Evolutionary conservation across 495 filamentous ascomycete species (phyloP).

Genomic region (Parathielavia hyrcaniae): DNA sequence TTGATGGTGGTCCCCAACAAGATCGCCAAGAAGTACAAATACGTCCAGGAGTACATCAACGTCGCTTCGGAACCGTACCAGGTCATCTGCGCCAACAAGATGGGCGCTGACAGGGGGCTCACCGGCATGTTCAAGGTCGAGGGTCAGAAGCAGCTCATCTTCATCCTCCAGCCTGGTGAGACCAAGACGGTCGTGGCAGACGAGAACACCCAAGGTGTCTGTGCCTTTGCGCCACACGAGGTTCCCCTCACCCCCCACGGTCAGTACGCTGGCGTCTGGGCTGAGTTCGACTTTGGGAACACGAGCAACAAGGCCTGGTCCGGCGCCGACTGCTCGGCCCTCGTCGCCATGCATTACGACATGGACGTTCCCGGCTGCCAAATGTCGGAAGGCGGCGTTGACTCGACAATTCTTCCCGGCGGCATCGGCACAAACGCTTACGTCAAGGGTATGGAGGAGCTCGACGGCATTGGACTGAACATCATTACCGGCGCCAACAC

Average conservation of each 20-base stretch:
- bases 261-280: constrained; percentile 33
- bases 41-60: constrained; percentile 37
- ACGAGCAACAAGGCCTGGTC: constrained; percentile 34
- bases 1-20: constrained; percentile 35
- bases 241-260: constrained; percentile 26
- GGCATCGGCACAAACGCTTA: constrained; percentile 35
- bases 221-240: constrained; percentile 25
- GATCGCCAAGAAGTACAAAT: constrained; percentile 31
- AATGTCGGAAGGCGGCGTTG: constrained; percentile 27
- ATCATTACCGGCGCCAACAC: constrained; percentile 14
- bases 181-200: constrained; percentile 33
- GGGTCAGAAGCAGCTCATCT: constrained; percentile 24
- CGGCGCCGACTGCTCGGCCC: constrained; percentile 36
- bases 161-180: constrained; percentile 33
- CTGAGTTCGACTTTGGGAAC: constrained; percentile 36
- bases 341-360: constrained; percentile 30
- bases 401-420: constrained; percentile 33
- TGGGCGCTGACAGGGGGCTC: constrained; percentile 28
- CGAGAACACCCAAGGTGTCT: constrained; percentile 34
- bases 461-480: constrained; percentile 37
- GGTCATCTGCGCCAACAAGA: constrained; percentile 38
- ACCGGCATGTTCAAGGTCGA: constrained; percentile 32
- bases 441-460: constrained; percentile 33
- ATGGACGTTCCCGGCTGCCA: constrained; percentile 34
- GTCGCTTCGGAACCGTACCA: constrained; percentile 22